Percentiles rank a stretch among this genome's conserved stretches.
Evolutionary conservation across 345 rosid genomes (phyloP).

Genomic region (Salix viminalis): DNA sequence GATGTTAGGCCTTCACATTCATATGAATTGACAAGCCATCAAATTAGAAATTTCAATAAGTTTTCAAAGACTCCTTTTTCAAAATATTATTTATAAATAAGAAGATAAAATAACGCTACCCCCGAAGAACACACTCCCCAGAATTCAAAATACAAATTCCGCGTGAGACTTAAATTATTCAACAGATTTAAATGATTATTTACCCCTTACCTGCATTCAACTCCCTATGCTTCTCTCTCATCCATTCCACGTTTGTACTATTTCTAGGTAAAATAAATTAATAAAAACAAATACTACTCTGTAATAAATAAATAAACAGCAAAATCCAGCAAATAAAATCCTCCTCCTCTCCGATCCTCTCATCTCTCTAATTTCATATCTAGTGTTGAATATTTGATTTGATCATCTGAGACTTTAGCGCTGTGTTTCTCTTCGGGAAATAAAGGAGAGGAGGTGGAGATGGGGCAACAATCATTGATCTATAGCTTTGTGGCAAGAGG

Average conservation of each 20-base stretch:
- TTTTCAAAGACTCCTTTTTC: too few species aligned
- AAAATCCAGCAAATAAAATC: neutral
- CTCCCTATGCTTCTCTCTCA: neutral
- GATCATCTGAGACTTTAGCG: neutral
- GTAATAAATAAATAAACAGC: neutral
- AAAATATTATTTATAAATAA: too few species aligned
- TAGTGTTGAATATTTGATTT: neutral
- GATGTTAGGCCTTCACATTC: too few species aligned
- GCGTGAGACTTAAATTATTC: neutral
- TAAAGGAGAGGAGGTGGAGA: neutral
- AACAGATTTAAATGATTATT: neutral
- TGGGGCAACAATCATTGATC: slow-evolving; percentile 31
- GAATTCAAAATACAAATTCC: neutral
- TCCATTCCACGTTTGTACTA: neutral
- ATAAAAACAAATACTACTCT: neutral
- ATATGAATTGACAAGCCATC: too few species aligned
- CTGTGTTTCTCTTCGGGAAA: neutral
- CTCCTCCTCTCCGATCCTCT: neutral
- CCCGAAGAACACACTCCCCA: neutral
- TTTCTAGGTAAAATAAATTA: neutral
- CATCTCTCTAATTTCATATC: neutral
- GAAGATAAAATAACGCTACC: too few species aligned
- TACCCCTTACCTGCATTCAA: neutral
- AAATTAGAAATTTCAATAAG: too few species aligned
- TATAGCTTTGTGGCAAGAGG: slow-evolving; percentile 36